These are phyloP conservation scores for Eimeria brunetti DNA, from an alignment of 169 alveolate species.

Conservation along the genomic window DNA sequence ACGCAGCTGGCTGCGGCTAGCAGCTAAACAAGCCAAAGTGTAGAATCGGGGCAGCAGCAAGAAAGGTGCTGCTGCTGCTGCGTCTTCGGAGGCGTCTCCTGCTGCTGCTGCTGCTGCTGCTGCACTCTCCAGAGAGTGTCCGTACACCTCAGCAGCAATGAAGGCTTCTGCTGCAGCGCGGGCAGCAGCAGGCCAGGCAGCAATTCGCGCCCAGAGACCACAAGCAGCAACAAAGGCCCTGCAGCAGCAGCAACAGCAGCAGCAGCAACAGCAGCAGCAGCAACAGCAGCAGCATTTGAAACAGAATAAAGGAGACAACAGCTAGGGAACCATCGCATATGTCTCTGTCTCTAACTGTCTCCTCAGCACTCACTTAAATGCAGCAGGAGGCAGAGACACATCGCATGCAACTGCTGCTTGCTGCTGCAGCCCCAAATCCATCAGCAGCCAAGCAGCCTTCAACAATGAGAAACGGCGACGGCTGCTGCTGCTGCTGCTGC, in stretches of 20 bases:
- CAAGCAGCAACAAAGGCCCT: conserved; percentile 76
- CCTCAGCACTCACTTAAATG: conserved; percentile 46
- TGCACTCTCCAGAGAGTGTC: conserved; percentile 30
- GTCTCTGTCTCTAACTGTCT: conserved; percentile 1
- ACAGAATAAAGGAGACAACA: not conserved
- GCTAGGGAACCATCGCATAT: not conserved
- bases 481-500: conserved; percentile 65
- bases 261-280: conserved; percentile 38
- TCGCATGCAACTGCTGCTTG: conserved; percentile 25
- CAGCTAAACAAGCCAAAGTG: conserved; percentile 44
- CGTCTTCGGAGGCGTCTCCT: not conserved
- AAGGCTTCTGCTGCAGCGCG: conserved; percentile 70
- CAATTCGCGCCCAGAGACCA: conserved; percentile 61
- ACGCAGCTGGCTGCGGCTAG: conserved; percentile 61
- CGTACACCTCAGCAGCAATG: conserved; percentile 56
- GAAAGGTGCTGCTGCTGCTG: conserved; percentile 53
- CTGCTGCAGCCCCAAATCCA: conserved; percentile 70
- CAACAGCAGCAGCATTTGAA: not conserved
- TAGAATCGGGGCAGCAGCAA: conserved; percentile 69
- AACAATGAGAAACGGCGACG: conserved; percentile 56
- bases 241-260: conserved; percentile 48
- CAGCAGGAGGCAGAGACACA: conserved; percentile 25
- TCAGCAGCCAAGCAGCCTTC: conserved; percentile 69
- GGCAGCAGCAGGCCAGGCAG: conserved; percentile 75
- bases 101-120: conserved; percentile 73